These are phyloP conservation scores for Epipyxis sp. DNA, from an alignment of 108 stramenopile species.

Conservation along the genomic window DNA sequence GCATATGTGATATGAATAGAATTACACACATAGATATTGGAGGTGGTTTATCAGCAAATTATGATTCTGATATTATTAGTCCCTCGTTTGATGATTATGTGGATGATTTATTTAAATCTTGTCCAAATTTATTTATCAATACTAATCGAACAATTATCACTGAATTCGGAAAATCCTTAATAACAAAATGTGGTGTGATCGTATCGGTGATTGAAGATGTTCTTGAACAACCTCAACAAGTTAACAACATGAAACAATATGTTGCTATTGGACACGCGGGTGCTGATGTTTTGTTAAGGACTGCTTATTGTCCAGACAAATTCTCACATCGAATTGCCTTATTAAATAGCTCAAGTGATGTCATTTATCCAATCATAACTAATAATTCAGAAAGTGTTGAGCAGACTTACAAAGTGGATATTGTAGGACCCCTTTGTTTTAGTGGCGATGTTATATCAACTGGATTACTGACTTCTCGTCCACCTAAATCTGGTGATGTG, in stretches of 20 bases:
- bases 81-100: conserved; percentile 41
- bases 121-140: conserved; percentile 36
- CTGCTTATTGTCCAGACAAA: conserved; percentile 40
- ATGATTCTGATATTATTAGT: conserved; percentile 20
- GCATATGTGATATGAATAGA: conserved; percentile 32
- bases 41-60: conserved; percentile 45
- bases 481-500: conserved; percentile 28
- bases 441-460: conserved; percentile 38
- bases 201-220: conserved; percentile 34
- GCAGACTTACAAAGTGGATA: conserved; percentile 10
- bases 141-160: conserved; percentile 4
- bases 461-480: not conserved
- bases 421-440: conserved; percentile 50
- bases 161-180: conserved; percentile 39
- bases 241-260: not conserved
- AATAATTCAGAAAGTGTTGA: not conserved
- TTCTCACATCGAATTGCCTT: conserved; percentile 46
- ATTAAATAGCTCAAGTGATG: not conserved
- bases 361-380: too few species aligned
- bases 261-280: conserved; percentile 43
- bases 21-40: conserved; percentile 48
- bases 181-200: conserved; percentile 36
- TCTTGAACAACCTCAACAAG: conserved; percentile 8
- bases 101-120: conserved; percentile 13
- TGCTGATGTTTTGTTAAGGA: conserved; percentile 39